phyloP scores from a whole-genome alignment of 2,329 filamentous ascomycete genomes.

The Xylaria sp. region DNA sequence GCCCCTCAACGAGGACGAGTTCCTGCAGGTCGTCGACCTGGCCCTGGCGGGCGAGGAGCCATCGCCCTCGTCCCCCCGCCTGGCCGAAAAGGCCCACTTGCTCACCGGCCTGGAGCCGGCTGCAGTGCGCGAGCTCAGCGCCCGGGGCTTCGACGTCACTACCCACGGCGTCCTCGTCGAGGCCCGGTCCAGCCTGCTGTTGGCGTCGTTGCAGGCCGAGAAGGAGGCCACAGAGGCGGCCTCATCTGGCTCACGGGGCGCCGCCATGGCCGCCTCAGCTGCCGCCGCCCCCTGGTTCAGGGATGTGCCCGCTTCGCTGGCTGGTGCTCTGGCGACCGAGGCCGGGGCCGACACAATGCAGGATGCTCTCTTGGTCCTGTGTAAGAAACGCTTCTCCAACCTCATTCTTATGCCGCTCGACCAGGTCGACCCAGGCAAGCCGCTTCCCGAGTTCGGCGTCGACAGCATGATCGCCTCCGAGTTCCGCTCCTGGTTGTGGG shows the following conservation, averaged over 20 bases:
- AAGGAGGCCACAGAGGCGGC: background rate
- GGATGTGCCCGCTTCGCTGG: background rate
- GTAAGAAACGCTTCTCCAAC: background rate
- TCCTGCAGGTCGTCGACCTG: slow-evolving; percentile 32
- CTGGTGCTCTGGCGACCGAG: background rate
- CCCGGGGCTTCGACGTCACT: background rate
- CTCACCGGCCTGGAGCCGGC: background rate
- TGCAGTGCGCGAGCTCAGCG: background rate
- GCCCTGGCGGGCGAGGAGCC: slow-evolving; percentile 8
- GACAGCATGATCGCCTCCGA: slow-evolving; percentile 47
- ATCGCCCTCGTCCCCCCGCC: too few species aligned
- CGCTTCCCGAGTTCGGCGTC: slow-evolving; percentile 40
- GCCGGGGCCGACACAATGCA: too few species aligned
- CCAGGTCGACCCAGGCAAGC: slow-evolving; percentile 29
- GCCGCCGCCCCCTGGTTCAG: too few species aligned
- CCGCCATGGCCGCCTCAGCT: too few species aligned
- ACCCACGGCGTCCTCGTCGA: background rate
- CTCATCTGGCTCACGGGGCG: too few species aligned
- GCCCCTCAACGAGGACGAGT: slow-evolving; percentile 27
- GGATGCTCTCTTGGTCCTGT: background rate
- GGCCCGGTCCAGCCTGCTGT: background rate
- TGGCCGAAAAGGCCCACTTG: background rate
- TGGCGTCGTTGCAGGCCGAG: too few species aligned
- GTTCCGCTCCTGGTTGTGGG: slow-evolving; percentile 42
- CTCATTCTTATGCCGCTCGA: slow-evolving; percentile 27